Evolutionary conservation across 2,329 filamentous ascomycete species (phyloP).

Genomic region (Xylariomycetidae sp.): DNA sequence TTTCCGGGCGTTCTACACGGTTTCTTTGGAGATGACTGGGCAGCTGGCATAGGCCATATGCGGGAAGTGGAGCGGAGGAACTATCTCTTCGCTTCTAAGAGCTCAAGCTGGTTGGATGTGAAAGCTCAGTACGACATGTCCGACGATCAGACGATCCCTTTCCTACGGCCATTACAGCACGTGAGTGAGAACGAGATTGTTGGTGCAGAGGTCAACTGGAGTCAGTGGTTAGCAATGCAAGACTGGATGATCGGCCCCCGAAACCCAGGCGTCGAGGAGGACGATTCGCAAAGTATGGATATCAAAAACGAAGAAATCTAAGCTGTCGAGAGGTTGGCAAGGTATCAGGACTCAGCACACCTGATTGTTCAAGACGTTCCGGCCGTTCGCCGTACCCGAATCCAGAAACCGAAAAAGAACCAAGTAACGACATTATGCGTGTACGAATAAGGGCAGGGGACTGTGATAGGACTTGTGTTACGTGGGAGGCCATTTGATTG

Average conservation of each 20-base stretch:
- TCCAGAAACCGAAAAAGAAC: too few relatives aligned
- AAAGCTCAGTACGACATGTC: conserved; percentile 88
- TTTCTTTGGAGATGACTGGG: conserved; percentile 96
- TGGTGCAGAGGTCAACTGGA: conserved; percentile 79
- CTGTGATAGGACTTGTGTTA: too few relatives aligned
- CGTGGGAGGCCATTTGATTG: too few relatives aligned
- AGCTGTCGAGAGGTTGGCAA: too few relatives aligned
- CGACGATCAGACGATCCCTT: conserved; percentile 77
- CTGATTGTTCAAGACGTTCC: too few relatives aligned
- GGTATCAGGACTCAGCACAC: too few relatives aligned
- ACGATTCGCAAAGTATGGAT: conserved; percentile 16
- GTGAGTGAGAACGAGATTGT: conserved; percentile 75
- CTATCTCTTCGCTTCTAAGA: conserved; percentile 92
- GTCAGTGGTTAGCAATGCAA: conserved; percentile 92
- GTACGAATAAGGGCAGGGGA: too few relatives aligned
- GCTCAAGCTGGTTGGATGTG: conserved; percentile 80
- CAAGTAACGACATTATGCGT: too few relatives aligned
- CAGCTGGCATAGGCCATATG: conserved; percentile 68
- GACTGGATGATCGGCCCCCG: conserved; percentile 96
- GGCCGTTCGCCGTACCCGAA: too few relatives aligned
- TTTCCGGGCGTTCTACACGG: conserved; percentile 80
- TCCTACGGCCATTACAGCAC: conserved; percentile 74
- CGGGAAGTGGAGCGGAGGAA: conserved; percentile 89
- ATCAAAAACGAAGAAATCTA: conserved; percentile 27
- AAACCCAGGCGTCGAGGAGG: conserved; percentile 57